phyloP scores from a whole-genome alignment of 2,329 filamentous ascomycete species.

The Cladosporium sp. region DNA sequence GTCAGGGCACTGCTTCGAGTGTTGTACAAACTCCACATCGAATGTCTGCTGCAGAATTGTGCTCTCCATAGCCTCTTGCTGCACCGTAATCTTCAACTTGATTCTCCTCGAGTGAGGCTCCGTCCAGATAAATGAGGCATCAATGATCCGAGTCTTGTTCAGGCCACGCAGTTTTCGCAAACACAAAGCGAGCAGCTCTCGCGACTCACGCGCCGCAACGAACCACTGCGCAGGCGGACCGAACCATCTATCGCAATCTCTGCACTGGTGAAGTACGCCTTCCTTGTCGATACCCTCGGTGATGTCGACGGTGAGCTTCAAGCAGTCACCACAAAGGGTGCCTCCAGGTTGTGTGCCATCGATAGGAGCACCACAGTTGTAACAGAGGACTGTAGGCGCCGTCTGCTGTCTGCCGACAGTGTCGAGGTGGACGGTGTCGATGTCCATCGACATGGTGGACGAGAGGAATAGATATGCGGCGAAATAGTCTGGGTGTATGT shows the following conservation, averaged over 20 bases:
- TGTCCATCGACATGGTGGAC: conserved; percentile 35
- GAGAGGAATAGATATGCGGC: background rate
- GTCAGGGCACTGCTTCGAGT: conserved; percentile 89
- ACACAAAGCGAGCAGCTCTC: conserved; percentile 88
- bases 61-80: conserved; percentile 63
- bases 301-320: conserved; percentile 91
- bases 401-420: conserved; percentile 18
- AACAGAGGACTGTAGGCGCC: conserved; percentile 77
- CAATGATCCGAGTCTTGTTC: conserved; percentile 87
- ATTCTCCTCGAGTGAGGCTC: conserved; percentile 91
- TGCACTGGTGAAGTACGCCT: conserved; percentile 83
- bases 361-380: conserved; percentile 93
- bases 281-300: conserved; percentile 88
- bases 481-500: background rate
- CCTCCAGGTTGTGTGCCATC: conserved; percentile 83
- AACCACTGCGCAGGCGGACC: conserved; percentile 84
- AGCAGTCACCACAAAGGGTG: conserved; percentile 91
- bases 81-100: conserved; percentile 93
- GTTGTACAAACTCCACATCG: conserved; percentile 87
- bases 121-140: conserved; percentile 96
- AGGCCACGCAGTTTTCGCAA: conserved; percentile 82
- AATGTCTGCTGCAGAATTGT: conserved; percentile 86
- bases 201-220: conserved; percentile 76
- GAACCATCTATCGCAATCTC: conserved; percentile 92
- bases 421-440: conserved; percentile 30